Conservation (phyloP, 2,329 filamentous ascomycete species). For the Penicillium sp. region DNA sequence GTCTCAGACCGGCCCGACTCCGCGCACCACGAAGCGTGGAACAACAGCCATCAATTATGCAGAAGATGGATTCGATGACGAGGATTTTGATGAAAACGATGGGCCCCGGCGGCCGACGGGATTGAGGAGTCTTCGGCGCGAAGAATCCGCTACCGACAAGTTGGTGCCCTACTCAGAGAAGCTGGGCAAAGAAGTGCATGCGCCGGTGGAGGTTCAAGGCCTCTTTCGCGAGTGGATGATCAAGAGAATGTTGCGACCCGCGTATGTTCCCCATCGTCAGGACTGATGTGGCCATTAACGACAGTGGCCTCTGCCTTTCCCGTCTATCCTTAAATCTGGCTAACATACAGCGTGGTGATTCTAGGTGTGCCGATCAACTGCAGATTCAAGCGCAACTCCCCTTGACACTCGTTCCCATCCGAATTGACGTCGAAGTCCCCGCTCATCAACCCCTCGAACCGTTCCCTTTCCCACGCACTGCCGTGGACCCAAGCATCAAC, state of each 20-base stretch:
- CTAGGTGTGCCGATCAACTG: conserved; percentile 56
- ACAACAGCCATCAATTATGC: conserved; percentile 97
- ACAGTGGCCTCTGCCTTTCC: conserved; percentile 5
- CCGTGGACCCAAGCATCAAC: conserved; percentile 50
- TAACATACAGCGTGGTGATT: conserved; percentile 12
- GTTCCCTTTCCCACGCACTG: conserved; percentile 45
- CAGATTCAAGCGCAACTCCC: conserved; percentile 72
- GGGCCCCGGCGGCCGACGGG: conserved; percentile 72
- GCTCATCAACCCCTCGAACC: conserved; percentile 56
- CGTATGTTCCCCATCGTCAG: conserved; percentile 33
- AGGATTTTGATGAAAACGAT: conserved; percentile 62
- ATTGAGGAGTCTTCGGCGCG: conserved; percentile 74
- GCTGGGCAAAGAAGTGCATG: conserved; percentile 75
- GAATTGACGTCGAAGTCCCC: conserved; percentile 90
- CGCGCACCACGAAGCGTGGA: conserved; percentile 93
- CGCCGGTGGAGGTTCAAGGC: conserved; percentile 79
- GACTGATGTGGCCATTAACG: conserved; percentile 1
- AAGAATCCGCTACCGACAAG: conserved; percentile 65
- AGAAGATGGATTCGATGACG: conserved; percentile 86
- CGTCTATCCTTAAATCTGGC: conserved; percentile 6
- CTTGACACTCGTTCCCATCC: conserved; percentile 88
- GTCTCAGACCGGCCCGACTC: conserved; percentile 62
- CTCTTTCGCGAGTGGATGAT: conserved; percentile 97
- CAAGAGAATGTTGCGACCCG: conserved; percentile 55
- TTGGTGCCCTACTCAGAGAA: conserved; percentile 65